Evolutionary conservation across 202 grass and related monocot species (phyloP).

Genomic region (Setaria italica): DNA sequence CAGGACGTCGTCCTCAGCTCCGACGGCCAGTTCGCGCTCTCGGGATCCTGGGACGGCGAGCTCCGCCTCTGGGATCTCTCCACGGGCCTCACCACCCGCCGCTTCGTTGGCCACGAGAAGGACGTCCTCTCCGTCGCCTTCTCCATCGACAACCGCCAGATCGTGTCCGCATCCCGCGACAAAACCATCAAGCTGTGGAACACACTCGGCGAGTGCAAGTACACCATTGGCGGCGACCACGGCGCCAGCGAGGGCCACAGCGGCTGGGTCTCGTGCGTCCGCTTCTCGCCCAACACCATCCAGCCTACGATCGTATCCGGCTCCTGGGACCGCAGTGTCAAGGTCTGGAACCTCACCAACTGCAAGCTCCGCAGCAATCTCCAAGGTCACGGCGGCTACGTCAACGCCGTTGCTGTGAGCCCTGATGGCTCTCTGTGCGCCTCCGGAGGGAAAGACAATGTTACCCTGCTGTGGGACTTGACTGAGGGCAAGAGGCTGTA

Average conservation of each 20-base stretch:
- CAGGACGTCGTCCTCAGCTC: constrained; percentile 81
- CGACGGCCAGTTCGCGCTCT: constrained; percentile 78
- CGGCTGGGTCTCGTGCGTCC: constrained; percentile 78
- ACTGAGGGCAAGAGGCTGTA: constrained; percentile 73
- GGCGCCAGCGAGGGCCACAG: constrained; percentile 61
- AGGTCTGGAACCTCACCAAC: constrained; percentile 87
- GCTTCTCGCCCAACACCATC: constrained; percentile 62
- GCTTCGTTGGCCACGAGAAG: constrained; percentile 72
- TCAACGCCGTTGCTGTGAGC: constrained; percentile 72
- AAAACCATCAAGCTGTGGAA: constrained; percentile 87
- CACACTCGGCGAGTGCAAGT: constrained; percentile 86
- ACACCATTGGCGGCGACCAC: constrained; percentile 71
- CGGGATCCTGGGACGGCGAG: constrained; percentile 81
- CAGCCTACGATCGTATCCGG: constrained; percentile 63
- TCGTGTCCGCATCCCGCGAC: constrained; percentile 78
- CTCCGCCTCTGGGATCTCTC: constrained; percentile 79
- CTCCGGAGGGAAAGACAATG: constrained; percentile 71
- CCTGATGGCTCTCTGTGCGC: constrained; percentile 78
- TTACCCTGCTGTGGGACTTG: constrained; percentile 69
- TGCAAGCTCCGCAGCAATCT: constrained; percentile 74
- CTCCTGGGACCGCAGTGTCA: constrained; percentile 75
- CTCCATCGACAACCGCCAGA: constrained; percentile 84
- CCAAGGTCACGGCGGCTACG: constrained; percentile 61
- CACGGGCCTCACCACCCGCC: constrained; percentile 58
- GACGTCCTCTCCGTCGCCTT: constrained; percentile 86